Percentiles rank a stretch among this genome's conserved stretches.
phyloP scores from a whole-genome alignment of 164 flowering plant genomes.

The Chimonanthus praecox region DNA sequence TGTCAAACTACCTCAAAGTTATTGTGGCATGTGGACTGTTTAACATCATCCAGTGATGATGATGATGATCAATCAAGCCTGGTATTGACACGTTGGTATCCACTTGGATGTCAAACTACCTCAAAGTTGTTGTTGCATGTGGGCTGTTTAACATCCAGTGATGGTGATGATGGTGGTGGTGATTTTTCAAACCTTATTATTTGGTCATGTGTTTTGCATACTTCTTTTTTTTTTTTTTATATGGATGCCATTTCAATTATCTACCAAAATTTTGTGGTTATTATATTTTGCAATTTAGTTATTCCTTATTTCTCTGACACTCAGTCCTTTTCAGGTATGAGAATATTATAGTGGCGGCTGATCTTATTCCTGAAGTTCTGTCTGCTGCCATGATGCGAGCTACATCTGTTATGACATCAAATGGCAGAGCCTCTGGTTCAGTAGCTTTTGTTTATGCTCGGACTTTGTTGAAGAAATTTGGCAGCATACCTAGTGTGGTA shows the following conservation, averaged over 20 bases:
- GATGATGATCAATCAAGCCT: too few relatives aligned
- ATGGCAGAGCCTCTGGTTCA: conserved; percentile 68
- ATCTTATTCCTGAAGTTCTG: conserved; percentile 83
- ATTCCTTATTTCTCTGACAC: not conserved
- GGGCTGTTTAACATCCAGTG: too few relatives aligned
- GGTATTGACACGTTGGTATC: too few relatives aligned
- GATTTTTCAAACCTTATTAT: too few relatives aligned
- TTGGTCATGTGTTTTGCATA: not conserved
- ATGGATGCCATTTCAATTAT: not conserved
- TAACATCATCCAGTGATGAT: too few relatives aligned
- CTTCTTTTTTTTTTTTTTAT: not conserved
- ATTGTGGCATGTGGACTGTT: too few relatives aligned
- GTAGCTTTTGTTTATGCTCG: conserved; percentile 57
- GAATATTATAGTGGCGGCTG: conserved; percentile 58
- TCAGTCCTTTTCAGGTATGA: conserved; percentile 67
- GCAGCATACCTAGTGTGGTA: conserved; percentile 53
- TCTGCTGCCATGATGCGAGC: conserved; percentile 61
- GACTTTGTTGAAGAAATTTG: conserved; percentile 65
- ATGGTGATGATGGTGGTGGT: too few relatives aligned
- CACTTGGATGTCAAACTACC: too few relatives aligned
- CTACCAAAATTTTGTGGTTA: not conserved
- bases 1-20: too few relatives aligned
- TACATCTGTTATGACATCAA: conserved; percentile 46
- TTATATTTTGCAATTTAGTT: not conserved
- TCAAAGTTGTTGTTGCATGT: too few relatives aligned